phyloP scores from a whole-genome alignment of 192 early-diverging fungal species.

The Coemansia brasiliensis region DNA sequence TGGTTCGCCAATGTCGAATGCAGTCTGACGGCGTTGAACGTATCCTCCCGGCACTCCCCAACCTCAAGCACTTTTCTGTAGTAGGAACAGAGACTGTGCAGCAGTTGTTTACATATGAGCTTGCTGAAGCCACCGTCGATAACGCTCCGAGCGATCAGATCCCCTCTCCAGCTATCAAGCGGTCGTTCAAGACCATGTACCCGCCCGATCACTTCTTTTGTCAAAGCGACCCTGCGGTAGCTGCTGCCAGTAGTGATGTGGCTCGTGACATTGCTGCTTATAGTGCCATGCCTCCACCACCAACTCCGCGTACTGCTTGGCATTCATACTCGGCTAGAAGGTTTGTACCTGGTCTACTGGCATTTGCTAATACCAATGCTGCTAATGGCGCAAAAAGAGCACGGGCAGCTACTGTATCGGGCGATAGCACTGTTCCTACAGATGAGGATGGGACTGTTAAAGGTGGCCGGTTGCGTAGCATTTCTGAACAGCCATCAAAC shows the following conservation, averaged over 20 bases:
- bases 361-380: constrained; percentile 19
- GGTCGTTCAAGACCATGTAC: constrained; percentile 36
- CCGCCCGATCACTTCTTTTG: constrained; percentile 32
- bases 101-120: constrained; percentile 35
- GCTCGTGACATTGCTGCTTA: constrained; percentile 3
- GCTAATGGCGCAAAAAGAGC: neutral
- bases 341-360: constrained; percentile 47
- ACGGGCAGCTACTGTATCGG: constrained; percentile 2
- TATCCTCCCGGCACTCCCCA: constrained; percentile 23
- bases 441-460: neutral
- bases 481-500: constrained; percentile 21
- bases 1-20: constrained; percentile 34
- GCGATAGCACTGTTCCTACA: neutral
- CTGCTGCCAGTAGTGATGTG: constrained; percentile 15
- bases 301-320: constrained; percentile 21
- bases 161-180: constrained; percentile 6
- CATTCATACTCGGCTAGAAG: constrained; percentile 16
- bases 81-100: constrained; percentile 35
- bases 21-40: constrained; percentile 45
- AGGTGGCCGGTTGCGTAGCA: constrained; percentile 17
- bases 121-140: neutral
- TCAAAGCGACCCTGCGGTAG: constrained; percentile 20
- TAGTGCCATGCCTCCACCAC: neutral
- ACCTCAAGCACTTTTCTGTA: constrained; percentile 26
- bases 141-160: neutral